These are phyloP conservation scores for Stachybotrys chlorohalonatus DNA, from an alignment of 2,329 filamentous ascomycete genomes.

Conservation along the genomic window DNA sequence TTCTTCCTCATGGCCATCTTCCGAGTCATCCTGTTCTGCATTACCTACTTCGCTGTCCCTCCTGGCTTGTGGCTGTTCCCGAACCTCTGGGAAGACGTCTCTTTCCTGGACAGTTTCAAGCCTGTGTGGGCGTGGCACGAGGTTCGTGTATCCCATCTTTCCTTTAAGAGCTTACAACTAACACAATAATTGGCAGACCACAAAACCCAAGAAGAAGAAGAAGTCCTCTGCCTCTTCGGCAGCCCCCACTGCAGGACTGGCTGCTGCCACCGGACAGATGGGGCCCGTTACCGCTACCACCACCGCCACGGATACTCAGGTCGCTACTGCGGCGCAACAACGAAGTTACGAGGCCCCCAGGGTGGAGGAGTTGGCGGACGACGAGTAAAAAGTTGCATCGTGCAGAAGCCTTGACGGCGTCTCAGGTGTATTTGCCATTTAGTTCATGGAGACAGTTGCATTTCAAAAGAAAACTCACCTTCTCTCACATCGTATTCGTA, in stretches of 20 bases:
- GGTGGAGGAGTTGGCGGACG: conserved; percentile 43
- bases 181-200: conserved; percentile 13
- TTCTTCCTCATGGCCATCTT: conserved; percentile 99
- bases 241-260: conserved; percentile 33
- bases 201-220: conserved; percentile 47
- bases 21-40: conserved; percentile 84
- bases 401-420: too few relatives aligned
- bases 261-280: conserved; percentile 42
- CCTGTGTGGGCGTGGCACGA: conserved; percentile 98
- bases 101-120: conserved; percentile 94
- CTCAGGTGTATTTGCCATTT: conserved; percentile 8
- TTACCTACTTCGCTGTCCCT: conserved; percentile 76
- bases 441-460: conserved; percentile 8
- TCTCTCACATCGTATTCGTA: background rate
- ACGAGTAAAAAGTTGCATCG: conserved; percentile 26
- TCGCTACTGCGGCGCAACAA: conserved; percentile 34
- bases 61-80: conserved; percentile 98
- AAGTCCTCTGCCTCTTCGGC: conserved; percentile 30
- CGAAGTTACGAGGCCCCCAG: conserved; percentile 40
- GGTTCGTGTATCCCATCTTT: conserved; percentile 39
- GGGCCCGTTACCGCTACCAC: conserved; percentile 45
- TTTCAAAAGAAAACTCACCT: background rate
- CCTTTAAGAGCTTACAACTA: conserved; percentile 6
- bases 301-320: conserved; percentile 46
- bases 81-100: conserved; percentile 96